A percentile compares a stretch with the other conserved stretches of the same genome.
Evolutionary conservation across 495 filamentous ascomycete genomes (phyloP).

Genomic region (Neurospora pannonica): DNA sequence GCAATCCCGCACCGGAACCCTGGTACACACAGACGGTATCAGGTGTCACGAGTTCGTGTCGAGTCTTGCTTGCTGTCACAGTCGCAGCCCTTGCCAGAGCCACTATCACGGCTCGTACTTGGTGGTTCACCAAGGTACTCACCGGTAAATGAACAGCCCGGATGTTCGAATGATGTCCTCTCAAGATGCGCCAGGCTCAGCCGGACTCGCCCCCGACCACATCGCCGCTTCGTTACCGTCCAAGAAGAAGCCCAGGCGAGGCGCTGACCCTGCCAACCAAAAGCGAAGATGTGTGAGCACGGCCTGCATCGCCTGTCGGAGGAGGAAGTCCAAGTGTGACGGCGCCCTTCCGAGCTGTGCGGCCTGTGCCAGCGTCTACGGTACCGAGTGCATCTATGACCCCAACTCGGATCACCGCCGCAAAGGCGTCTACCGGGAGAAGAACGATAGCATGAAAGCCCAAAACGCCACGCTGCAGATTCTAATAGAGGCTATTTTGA

Average conservation of each 20-base stretch:
- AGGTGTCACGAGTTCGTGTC: not conserved
- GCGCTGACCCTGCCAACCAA: slow-evolving; percentile 38
- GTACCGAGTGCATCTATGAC: slow-evolving; percentile 89
- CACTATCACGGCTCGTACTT: not conserved
- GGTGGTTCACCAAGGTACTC: not conserved
- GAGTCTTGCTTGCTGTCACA: not conserved
- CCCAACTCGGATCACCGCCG: slow-evolving; percentile 91
- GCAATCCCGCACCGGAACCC: not conserved
- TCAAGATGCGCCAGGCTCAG: slow-evolving; percentile 20
- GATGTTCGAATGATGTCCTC: not conserved
- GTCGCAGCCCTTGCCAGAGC: not conserved
- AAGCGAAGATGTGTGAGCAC: slow-evolving; percentile 91
- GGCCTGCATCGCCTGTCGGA: slow-evolving; percentile 87
- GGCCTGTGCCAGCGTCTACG: slow-evolving; percentile 90
- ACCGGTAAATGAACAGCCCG: not conserved
- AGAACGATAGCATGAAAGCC: slow-evolving; percentile 82
- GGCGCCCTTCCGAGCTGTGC: slow-evolving; percentile 87
- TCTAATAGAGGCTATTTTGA: slow-evolving; percentile 84
- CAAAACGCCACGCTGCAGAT: slow-evolving; percentile 83
- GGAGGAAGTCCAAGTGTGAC: slow-evolving; percentile 90
- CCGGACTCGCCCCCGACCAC: slow-evolving; percentile 2
- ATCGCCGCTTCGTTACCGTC: slow-evolving; percentile 11
- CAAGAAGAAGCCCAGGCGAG: slow-evolving; percentile 45
- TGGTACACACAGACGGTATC: not conserved
- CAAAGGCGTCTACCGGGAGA: slow-evolving; percentile 94